These are phyloP conservation scores for Arachnomyces sp. DNA, from an alignment of 2,329 filamentous ascomycete species.

Conservation along the genomic window DNA sequence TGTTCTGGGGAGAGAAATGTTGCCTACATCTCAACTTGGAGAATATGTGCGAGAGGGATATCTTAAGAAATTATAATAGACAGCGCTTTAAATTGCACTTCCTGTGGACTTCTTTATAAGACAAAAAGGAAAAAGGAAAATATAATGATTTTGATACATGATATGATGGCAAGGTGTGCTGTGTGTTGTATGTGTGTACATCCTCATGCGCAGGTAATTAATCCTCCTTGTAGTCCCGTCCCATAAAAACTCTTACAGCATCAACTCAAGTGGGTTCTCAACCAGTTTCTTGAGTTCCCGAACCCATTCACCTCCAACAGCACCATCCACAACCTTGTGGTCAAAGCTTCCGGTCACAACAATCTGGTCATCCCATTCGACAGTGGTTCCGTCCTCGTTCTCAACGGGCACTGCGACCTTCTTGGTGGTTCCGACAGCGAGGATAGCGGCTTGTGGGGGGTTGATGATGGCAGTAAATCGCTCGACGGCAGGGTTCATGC, in stretches of 20 bases:
- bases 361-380: constrained; percentile 97
- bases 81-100: no score
- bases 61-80: no score
- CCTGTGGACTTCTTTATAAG: no score
- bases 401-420: constrained; percentile 89
- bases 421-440: constrained; percentile 88
- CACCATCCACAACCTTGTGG: constrained; percentile 97
- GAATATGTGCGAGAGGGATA: no score
- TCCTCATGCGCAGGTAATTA: no score
- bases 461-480: constrained; percentile 98
- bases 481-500: constrained; percentile 96
- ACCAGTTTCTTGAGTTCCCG: constrained; percentile 93
- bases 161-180: no score
- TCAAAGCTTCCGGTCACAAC: constrained; percentile 92
- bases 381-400: constrained; percentile 69
- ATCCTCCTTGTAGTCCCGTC: no score
- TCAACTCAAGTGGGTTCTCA: constrained; percentile 91
- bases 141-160: no score
- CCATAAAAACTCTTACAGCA: constrained; percentile 59
- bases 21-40: no score
- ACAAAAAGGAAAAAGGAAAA: no score
- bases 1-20: no score
- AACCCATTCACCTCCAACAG: constrained; percentile 94
- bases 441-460: constrained; percentile 90
- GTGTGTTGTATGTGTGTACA: no score